Percentiles rank a stretch among this genome's conserved stretches.
Evolutionary conservation across 2,329 filamentous ascomycete genomes (phyloP).

Genomic region (Fusarium mangiferae): DNA sequence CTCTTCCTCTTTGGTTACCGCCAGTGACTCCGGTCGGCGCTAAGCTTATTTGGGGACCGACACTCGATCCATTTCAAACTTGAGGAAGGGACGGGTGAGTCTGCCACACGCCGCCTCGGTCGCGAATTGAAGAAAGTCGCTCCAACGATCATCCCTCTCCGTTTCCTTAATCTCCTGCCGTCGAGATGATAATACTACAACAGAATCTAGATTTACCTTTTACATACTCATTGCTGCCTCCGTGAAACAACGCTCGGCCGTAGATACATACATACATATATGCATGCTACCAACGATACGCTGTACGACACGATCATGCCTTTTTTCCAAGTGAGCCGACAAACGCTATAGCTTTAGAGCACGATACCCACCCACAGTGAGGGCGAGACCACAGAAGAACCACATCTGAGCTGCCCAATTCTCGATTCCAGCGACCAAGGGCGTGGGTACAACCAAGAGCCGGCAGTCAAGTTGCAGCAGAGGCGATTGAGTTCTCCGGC

Average conservation of each 20-base stretch:
- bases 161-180: constrained; percentile 14
- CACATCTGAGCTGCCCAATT: background rate
- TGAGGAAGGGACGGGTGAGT: constrained; percentile 1
- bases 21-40: constrained; percentile 21
- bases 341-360: constrained; percentile 8
- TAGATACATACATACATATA: background rate
- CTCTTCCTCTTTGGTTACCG: constrained; percentile 38
- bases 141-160: constrained; percentile 20
- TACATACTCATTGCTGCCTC: constrained; percentile 14
- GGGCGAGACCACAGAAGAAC: constrained; percentile 2
- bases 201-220: constrained; percentile 10
- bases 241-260: constrained; percentile 16
- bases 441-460: constrained; percentile 7
- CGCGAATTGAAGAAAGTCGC: constrained; percentile 40
- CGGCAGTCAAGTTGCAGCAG: background rate
- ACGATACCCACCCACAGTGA: background rate
- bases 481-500: constrained; percentile 11
- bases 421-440: constrained; percentile 3
- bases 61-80: constrained; percentile 26
- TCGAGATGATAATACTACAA: constrained; percentile 36
- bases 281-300: background rate
- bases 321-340: constrained; percentile 5
- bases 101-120: constrained; percentile 34
- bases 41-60: constrained; percentile 52
- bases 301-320: constrained; percentile 26